phyloP scores from a whole-genome alignment of 768 basidiomycete genomes.

The Podaxis carcinomalis region DNA sequence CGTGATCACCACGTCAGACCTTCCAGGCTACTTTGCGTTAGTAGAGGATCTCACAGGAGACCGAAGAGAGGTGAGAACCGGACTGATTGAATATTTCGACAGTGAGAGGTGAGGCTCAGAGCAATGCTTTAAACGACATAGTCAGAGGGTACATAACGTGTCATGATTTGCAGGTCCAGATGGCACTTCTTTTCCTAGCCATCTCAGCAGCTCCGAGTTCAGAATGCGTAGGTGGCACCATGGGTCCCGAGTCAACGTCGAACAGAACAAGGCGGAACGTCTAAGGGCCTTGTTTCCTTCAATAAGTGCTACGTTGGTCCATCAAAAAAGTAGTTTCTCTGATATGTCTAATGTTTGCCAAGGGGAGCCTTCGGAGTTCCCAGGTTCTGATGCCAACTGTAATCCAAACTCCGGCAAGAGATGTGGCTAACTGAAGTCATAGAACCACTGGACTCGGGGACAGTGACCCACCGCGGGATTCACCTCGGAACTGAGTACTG shows the following conservation, averaged over 20 bases:
- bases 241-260: constrained; percentile 6
- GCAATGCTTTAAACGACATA: background rate
- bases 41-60: background rate
- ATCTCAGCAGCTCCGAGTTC: constrained; percentile 3
- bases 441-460: background rate
- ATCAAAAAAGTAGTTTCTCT: background rate
- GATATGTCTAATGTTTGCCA: background rate
- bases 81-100: background rate
- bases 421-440: background rate
- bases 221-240: background rate
- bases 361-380: background rate
- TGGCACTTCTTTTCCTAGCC: background rate
- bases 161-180: background rate
- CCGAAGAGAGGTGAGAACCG: background rate
- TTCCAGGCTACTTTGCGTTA: background rate
- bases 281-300: background rate
- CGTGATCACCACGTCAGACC: background rate
- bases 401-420: background rate
- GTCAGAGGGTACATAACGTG: background rate
- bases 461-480: background rate
- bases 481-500: background rate
- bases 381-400: background rate
- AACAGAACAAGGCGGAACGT: background rate
- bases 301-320: background rate
- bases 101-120: background rate